Base-by-base conservation (phyloP, 129 eudicot genomes). In the Rutidosis leptorrhynchoides region DNA sequence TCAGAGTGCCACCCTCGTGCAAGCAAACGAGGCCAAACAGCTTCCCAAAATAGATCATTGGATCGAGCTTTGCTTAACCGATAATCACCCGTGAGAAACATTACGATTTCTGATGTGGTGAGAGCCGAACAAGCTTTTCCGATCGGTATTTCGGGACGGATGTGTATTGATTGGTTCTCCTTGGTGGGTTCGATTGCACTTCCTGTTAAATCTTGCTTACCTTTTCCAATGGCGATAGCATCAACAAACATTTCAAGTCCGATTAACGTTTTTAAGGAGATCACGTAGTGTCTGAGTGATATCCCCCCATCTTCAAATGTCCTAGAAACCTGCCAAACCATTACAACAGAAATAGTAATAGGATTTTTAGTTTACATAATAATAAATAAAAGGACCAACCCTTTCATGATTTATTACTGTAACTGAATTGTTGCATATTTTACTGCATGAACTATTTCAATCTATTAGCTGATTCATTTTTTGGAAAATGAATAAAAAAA, bases 1-100 rank as follows among this genome's bases (percentile, higher is more conserved):
- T 75, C 87, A 0, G 97, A 85, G 22, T 81, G 86, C 97, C 97
- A 89, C n/a, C 95, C 97, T 68, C 85, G 69, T 19, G 82, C 97
- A 42, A 89, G 82, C 62, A 89, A 73, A 40, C 95, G 82, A 5
- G 97, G 97, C 97, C 97, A 89, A 10, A 89, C 95, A 0, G 97
- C 97, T 76, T 89, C 97, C 95, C 95, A 89, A 64, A 89, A 89
- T 33, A 89, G 65, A 56, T 89, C 88, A 63, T 74, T 74, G 17
- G 95, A 79, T 14, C 90, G 85, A 30, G 88, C 88, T 81, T 89
- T 89, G 69, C 96, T 89, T 72, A 89, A 40, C 7, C 96, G 83
- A 70, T 72, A 86, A 76, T 82, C 84, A 21, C 89, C 88, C 0
- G 83, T 83, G 6, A 87, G 74, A 49, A 83, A 81, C 65, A 78